Base-by-base conservation (phyloP, 768 basidiomycete species). In the Pholiota microspora region DNA sequence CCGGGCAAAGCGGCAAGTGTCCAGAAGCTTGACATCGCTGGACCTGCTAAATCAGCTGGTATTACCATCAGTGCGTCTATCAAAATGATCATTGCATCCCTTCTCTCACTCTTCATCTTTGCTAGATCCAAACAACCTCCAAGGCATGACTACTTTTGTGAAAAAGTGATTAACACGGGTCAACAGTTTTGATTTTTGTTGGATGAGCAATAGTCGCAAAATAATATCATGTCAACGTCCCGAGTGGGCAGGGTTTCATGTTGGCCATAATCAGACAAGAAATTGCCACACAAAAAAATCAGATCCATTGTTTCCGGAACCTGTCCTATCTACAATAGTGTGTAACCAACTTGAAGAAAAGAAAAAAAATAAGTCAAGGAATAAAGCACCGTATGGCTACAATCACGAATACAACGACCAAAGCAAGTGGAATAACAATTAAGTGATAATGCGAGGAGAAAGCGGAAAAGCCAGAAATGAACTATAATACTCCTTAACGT, bases 1-100 rank as follows among this genome's bases (percentile, higher is more conserved):
- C 64, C 68, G 10, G 65, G 67, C 38, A 60, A 68, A 40, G 64
- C 65, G 1, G 45, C 54, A 0, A 55, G 54, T 6, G 55, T 68
- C 23, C 67, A 70, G 56, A 64, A 62, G 23, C 56, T 68, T 45
- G 62, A 67, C 58, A 64, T 70, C 45, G 65, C 62, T 15, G 62
- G 45, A 15, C 57, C 53, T 2, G 53, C 53, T 7, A 54, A 51
- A 18, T 52, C 59, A 10, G 59, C 59, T 29, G 53, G 53, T 25
- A 51, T 59, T 42, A 59, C 28, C 10, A 29, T 48, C n/a, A 48
- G 27, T 42, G 23, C 12, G 40, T 42, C 36, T 21, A 42, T 38
- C 9, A 7, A 18, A 42, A 42, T 3, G 34, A 35, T 10, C 34
- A 7, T 18, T 38, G 36, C 2, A 38, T 7, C 3, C 3, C 16